Percentiles rank a stretch among this genome's conserved stretches.
These are phyloP conservation scores for Chaetomium sp. DNA, from an alignment of 2,329 filamentous ascomycete species.

Conservation along the genomic window DNA sequence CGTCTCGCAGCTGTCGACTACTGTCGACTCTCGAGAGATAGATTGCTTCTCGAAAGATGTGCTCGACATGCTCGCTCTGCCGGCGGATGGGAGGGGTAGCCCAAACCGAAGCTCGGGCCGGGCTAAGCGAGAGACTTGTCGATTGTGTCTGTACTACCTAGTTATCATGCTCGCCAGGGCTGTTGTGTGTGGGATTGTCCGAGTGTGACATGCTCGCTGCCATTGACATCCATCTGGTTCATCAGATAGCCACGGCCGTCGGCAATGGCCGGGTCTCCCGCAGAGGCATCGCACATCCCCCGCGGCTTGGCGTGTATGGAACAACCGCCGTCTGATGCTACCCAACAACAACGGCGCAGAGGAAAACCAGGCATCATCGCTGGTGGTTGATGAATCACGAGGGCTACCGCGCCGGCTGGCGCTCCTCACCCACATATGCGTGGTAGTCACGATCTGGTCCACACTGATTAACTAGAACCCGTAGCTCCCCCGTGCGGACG, in stretches of 20 bases:
- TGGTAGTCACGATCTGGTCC: not conserved
- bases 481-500: not conserved
- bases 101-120: conserved; percentile 20
- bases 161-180: no score
- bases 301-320: conserved; percentile 7
- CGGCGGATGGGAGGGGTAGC: conserved; percentile 22
- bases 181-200: not conserved
- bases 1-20: not conserved
- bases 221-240: conserved; percentile 5
- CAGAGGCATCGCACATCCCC: not conserved
- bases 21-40: not conserved
- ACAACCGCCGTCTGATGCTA: conserved; percentile 18
- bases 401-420: not conserved
- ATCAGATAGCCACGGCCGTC: conserved; percentile 16
- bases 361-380: not conserved
- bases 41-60: conserved; percentile 17
- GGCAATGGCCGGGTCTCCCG: conserved; percentile 20
- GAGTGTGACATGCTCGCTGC: not conserved
- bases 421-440: not conserved
- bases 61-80: conserved; percentile 3
- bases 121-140: not conserved
- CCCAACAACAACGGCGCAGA: conserved; percentile 1
- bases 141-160: not conserved
- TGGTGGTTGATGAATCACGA: not conserved
- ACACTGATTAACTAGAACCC: conserved; percentile 1